These are phyloP conservation scores for Pachysandra terminalis DNA, from an alignment of 164 flowering plant genomes.

Conservation along the genomic window DNA sequence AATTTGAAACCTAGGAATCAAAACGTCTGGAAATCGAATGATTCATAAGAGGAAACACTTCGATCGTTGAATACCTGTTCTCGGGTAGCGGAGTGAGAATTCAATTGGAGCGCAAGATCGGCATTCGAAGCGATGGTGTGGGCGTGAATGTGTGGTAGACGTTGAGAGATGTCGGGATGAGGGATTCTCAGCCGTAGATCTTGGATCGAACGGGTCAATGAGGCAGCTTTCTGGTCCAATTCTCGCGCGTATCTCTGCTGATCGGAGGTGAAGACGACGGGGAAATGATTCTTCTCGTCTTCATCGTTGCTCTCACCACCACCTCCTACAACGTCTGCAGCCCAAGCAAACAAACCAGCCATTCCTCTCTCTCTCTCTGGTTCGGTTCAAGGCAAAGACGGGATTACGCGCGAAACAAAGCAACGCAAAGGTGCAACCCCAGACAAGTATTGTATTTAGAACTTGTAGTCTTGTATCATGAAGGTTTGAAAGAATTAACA, in stretches of 20 bases:
- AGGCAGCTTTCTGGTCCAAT: conserved; percentile 49
- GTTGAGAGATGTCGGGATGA: conserved; percentile 81
- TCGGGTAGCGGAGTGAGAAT: conserved; percentile 77
- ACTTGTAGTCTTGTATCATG: too few relatives aligned
- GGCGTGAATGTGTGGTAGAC: conserved; percentile 92
- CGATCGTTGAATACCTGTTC: conserved; percentile 45
- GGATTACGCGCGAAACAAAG: too few relatives aligned
- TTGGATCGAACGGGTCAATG: conserved; percentile 70
- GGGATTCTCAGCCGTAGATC: conserved; percentile 84
- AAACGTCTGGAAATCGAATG: neutral
- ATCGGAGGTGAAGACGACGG: conserved; percentile 54
- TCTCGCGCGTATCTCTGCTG: conserved; percentile 56
- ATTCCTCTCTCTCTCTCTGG: conserved; percentile 32
- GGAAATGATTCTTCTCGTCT: conserved; percentile 17
- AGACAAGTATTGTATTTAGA: too few relatives aligned
- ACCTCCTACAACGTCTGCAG: conserved; percentile 82
- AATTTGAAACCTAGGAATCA: neutral
- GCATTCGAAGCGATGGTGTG: conserved; percentile 90
- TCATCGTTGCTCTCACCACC: conserved; percentile 38
- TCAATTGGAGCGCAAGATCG: conserved; percentile 74
- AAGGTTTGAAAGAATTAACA: too few relatives aligned
- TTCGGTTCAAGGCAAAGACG: too few relatives aligned
- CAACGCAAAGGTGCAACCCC: too few relatives aligned
- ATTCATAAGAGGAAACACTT: neutral
- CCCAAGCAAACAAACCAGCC: conserved; percentile 98